Conservation (phyloP, 2,329 filamentous ascomycete genomes). For the Diaporthe helianthi region DNA sequence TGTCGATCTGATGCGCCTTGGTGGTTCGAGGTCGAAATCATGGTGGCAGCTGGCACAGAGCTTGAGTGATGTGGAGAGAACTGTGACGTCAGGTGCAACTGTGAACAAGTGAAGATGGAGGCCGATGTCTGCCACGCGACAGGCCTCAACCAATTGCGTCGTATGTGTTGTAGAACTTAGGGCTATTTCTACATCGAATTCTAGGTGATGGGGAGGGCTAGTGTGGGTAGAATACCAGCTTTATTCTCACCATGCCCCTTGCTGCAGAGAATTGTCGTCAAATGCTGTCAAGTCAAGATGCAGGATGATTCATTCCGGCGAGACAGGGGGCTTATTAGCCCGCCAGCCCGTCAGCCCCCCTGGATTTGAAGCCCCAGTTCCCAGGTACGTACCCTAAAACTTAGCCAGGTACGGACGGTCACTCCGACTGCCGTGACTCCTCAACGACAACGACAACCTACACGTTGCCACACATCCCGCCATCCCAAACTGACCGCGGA, state of each 20-base stretch:
- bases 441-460: too few relatives aligned
- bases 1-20: slow-evolving; percentile 42
- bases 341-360: not conserved
- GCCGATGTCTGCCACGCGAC: not conserved
- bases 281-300: slow-evolving; percentile 19
- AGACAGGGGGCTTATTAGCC: slow-evolving; percentile 1
- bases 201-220: too few relatives aligned
- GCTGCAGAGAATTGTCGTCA: not conserved
- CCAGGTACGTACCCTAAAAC: too few relatives aligned
- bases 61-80: too few relatives aligned
- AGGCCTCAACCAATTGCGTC: not conserved
- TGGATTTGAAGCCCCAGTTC: too few relatives aligned
- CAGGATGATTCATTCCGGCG: slow-evolving; percentile 26
- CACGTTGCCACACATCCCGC: too few relatives aligned
- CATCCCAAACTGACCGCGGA: too few relatives aligned
- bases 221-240: not conserved
- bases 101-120: not conserved
- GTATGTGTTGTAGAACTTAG: not conserved
- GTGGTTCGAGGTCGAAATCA: slow-evolving; percentile 28
- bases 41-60: not conserved
- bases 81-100: too few relatives aligned
- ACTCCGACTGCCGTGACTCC: too few relatives aligned
- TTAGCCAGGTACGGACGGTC: too few relatives aligned
- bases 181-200: not conserved
- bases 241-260: not conserved